Base-by-base conservation (phyloP, 176 grass and related monocot genomes). In the Calamus simplicifolius region DNA sequence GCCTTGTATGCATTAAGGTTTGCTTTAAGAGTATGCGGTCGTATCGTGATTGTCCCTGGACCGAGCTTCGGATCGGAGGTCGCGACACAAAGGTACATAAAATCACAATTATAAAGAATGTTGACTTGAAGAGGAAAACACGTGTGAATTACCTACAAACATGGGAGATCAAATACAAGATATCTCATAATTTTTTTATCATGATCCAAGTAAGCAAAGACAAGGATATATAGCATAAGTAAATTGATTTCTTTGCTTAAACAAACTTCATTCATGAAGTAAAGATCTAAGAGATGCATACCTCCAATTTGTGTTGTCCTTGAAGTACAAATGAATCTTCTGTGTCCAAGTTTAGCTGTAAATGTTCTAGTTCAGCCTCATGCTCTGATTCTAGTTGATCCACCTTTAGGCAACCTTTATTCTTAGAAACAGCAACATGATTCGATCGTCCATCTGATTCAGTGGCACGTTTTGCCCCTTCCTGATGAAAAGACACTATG, bases 381-480 rank as follows among this genome's bases (percentile, higher is more conserved):
- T 54, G 51, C n/a, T 67, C 64, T 54, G 51, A 50, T 67, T 67
- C 64, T 17, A 67, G 27, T 67, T 55, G 27, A 35, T 67, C 51
- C 64, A 67, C 54, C 6, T 51, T 35, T 27, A 6, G 25, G 8
- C 6, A 30, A 25, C 48, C 23, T 55, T 55, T 55, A 55, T 19
- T 55, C 10, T 21, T 6, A 26, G 19, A 23, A 48, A 15, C 21
- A 35, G 27, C 14, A 27, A 35, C 25, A 55, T 55, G 4, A 54
- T 55, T 23, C 21, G 17, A 21, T 5, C 15, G 51, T 4, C 6
- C 5, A 14, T 64, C 23, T 3, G 64, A 38, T 29, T 67, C 50
- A 16, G 29, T n/a, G 15, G 51, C 19, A 18, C 25, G 54, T 2
- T 53, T 55, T 0, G n/a, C 28, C n/a, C 18, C 64, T 55, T 54